Percentiles rank a stretch among this genome's conserved stretches.
Conservation (phyloP, 2,329 filamentous ascomycete species). For the Cercospora janseana region DNA sequence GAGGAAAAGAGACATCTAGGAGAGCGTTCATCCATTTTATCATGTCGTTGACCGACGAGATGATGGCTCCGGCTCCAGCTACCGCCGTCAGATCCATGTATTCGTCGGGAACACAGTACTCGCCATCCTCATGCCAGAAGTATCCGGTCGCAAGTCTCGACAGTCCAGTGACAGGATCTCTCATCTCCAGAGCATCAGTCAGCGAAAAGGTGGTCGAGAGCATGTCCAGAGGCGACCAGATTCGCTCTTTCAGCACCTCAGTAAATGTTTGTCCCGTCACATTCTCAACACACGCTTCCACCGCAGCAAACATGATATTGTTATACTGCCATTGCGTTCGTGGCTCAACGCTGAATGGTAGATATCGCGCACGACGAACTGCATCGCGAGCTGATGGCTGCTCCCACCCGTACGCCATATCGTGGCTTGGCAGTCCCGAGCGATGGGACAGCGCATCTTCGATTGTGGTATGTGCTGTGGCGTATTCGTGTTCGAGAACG, state of each 20-base stretch:
- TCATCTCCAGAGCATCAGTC: conserved; percentile 15
- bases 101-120: neutral
- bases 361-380: conserved; percentile 45
- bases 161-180: conserved; percentile 38
- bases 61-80: conserved; percentile 4
- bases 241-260: conserved; percentile 42
- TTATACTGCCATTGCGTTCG: conserved; percentile 50
- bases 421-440: conserved; percentile 48
- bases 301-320: conserved; percentile 52
- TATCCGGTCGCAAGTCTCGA: conserved; percentile 38
- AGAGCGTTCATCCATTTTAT: conserved; percentile 10
- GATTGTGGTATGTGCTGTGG: conserved; percentile 52
- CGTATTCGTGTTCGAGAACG: conserved; percentile 35
- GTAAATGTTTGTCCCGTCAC: conserved; percentile 43
- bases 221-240: conserved; percentile 53
- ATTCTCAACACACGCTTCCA: conserved; percentile 48
- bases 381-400: conserved; percentile 35
- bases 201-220: conserved; percentile 42
- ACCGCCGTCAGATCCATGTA: neutral
- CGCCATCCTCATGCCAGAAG: conserved; percentile 15
- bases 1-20: neutral
- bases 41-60: conserved; percentile 8
- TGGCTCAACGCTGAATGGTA: conserved; percentile 47
- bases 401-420: conserved; percentile 35
- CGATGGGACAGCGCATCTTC: conserved; percentile 56